Base-by-base conservation (phyloP, 2,329 filamentous ascomycete species). In the Aspergillus terreus region DNA sequence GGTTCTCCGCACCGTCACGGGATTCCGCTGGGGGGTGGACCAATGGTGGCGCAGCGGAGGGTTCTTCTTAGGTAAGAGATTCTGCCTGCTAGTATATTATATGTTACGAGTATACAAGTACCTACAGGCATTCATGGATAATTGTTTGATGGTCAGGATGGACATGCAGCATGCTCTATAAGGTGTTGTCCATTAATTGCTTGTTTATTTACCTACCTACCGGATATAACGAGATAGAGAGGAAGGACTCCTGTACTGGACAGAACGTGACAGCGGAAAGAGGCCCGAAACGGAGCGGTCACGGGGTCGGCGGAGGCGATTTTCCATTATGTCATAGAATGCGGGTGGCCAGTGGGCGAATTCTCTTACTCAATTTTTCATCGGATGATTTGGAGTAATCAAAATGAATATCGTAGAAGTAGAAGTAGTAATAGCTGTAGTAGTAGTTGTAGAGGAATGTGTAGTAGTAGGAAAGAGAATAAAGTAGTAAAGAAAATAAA, bases 251-350 rank as follows among this genome's bases (percentile, higher is more conserved):
- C 19, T 19, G 19, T 2, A 19, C 19, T 19, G 15, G 4, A 19
- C 5, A 6, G 6, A 12, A 14, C 17, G 40, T 21, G 15, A 23
- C 4, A 19, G 14, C 15, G 10, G 38, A 21, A 17, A 17, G 19
- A 23, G 17, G 2, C 35, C 35, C 35, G 14, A 17, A 38, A 23
- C 15, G 15, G 40, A 32, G 23, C n/a, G 51, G 55, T 59, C 56
- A 57, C 56, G 52, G 54, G 56, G 44, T 43, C 15, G 46, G 32
- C 44, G 44, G 51, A 41, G 49, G 46, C 43, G 54, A 50, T 51
- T 59, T 60, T 58, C 44, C 54, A 61, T 61, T 61, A 61, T 58
- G 58, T 61, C 58, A 61, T 57, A 60, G 50, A 59, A 60, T 53
- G 47, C 47, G 50, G 49, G 54, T 55, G 56, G 32, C 23, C 40